These are phyloP conservation scores for Zygoascus tannicola DNA, from an alignment of 805 yeast species.

Conservation along the genomic window DNA sequence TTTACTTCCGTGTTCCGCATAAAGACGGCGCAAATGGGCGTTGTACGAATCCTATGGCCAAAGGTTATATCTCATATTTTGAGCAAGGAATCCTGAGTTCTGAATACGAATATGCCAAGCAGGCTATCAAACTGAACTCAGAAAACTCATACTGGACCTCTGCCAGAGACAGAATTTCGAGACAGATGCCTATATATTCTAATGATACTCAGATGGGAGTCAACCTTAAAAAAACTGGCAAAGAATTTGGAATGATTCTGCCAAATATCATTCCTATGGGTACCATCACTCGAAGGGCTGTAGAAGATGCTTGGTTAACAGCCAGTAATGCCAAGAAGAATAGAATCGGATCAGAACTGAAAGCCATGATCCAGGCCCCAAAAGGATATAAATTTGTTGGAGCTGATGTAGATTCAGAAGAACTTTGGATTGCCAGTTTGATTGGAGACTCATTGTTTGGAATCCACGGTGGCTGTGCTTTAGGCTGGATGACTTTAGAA, in stretches of 20 bases:
- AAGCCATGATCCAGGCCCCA: conserved; percentile 81
- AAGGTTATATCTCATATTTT: conserved; percentile 58
- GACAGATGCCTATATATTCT: conserved; percentile 73
- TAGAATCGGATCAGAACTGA: conserved; percentile 87
- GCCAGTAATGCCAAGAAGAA: conserved; percentile 87
- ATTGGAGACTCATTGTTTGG: conserved; percentile 87
- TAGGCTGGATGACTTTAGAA: conserved; percentile 99
- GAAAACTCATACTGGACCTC: conserved; percentile 90
- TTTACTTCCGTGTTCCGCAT: conserved; percentile 71
- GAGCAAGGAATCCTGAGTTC: conserved; percentile 70
- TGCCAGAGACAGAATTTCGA: conserved; percentile 70
- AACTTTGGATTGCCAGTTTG: conserved; percentile 93
- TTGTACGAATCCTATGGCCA: conserved; percentile 70
- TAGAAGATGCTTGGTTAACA: conserved; percentile 95
- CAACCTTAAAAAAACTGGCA: conserved; percentile 2
- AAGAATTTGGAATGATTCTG: conserved; percentile 56
- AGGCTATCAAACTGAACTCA: conserved; percentile 69
- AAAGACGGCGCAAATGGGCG: conserved; percentile 70
- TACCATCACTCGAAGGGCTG: conserved; percentile 91
- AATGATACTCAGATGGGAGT: conserved; percentile 22
- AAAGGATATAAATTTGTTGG: conserved; percentile 87
- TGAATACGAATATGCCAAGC: conserved; percentile 58
- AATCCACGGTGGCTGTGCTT: conserved; percentile 90
- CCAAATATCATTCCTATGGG: conserved; percentile 92
- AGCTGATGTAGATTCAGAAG: conserved; percentile 98